These are phyloP conservation scores for Dictyostelium capitatum DNA, from an alignment of 78 protist species.

Conservation along the genomic window DNA sequence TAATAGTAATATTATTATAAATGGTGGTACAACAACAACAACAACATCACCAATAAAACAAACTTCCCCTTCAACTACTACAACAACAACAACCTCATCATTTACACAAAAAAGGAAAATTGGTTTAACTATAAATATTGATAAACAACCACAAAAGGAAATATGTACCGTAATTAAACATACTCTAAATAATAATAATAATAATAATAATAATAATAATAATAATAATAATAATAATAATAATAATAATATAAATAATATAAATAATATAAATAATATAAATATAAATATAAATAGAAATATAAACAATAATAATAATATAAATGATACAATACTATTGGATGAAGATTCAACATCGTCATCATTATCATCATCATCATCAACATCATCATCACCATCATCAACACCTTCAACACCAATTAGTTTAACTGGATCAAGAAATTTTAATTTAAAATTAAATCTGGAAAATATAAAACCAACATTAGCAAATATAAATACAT, in stretches of 20 bases:
- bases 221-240: background rate
- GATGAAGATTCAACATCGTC: background rate
- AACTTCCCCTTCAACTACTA: background rate
- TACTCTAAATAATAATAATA: background rate
- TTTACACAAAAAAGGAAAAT: constrained; percentile 18
- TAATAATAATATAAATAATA: background rate
- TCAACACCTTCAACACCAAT: background rate
- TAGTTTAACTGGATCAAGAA: background rate
- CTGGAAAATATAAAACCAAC: background rate
- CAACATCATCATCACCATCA: background rate
- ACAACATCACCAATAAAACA: background rate
- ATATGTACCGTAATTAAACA: background rate
- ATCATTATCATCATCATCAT: background rate
- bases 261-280: background rate
- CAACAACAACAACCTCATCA: background rate
- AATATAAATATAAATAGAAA: background rate
- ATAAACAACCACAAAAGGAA: background rate
- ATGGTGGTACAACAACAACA: background rate
- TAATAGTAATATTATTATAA: no score
- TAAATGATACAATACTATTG: background rate
- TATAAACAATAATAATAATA: background rate
- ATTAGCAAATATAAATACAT: background rate
- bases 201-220: background rate
- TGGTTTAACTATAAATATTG: constrained; percentile 16
- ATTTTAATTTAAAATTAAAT: constrained; percentile 21